Base-by-base conservation (phyloP, 345 rosid genomes). In the Physaria fendleri region DNA sequence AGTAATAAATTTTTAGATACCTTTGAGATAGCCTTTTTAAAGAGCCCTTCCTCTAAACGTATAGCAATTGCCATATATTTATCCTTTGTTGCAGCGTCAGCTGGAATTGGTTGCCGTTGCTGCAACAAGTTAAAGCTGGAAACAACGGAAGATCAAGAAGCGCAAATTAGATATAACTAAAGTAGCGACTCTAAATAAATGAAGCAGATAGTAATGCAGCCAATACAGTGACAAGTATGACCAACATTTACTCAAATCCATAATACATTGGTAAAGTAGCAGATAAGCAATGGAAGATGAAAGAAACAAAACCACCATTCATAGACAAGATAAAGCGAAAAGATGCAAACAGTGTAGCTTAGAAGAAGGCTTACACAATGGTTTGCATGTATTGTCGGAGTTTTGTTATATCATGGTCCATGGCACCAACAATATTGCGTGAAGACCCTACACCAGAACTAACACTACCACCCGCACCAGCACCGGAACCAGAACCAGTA, bases 41-140 rank as follows among this genome's bases (percentile, higher is more conserved):
- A 85, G 20, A 93, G 70, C 49, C 97, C 91, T 53, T 86, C 95
- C 69, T 93, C 99, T 55, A 89, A 72, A 68, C 99, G 94, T 74
- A 69, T 93, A 30, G 85, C 83, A 42, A 86, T 39, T 66, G 82
- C 94, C 70, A 34, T 76, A 54, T 60, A 72, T 73, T 37, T 93
- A 29, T 58, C 56, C 60, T 73, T 74, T 68, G 77, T 75, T 54
- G 62, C 32, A 8, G 84, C 88, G 61, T 52, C 71, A 56, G 80
- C 51, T 20, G 79, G 66, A 41, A 71, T 74, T 23, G 65, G 51
- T 53, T 81, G 84, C 65, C 87, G 77, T 56, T 75, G 80, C 59
- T 72, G 64, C 66, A 93, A 66, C 53, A 82, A 59, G 18, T 34
- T 22, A 40, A 73, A 72, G 45, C 97, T 92, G 73, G 52, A 67